Evolutionary conservation across 371 early-diverging fungal genomes (phyloP).

Genomic region (Sporodiniella umbellata): DNA sequence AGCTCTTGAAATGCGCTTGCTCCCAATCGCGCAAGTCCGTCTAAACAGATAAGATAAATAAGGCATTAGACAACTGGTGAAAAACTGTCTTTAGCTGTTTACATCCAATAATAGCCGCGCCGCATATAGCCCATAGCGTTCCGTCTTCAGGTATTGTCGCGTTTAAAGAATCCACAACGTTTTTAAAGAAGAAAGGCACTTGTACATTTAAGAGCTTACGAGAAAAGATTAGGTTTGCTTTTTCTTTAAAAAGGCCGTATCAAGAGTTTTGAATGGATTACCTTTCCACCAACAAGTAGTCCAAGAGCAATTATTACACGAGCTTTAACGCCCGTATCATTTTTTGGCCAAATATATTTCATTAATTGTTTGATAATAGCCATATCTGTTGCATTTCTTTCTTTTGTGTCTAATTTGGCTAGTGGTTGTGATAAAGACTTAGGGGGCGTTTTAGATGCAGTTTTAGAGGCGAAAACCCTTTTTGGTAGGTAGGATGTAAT

Average conservation of each 20-base stretch:
- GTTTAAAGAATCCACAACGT: conserved; percentile 76
- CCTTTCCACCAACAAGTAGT: conserved; percentile 77
- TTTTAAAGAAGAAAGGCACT: conserved; percentile 93
- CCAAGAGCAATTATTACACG: conserved; percentile 84
- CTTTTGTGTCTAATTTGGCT: conserved; percentile 2
- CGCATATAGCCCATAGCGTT: conserved; percentile 73
- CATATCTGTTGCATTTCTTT: conserved; percentile 55
- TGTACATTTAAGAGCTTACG: conserved; percentile 89
- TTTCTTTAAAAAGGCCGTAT: too few species aligned
- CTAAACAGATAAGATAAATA: conserved; percentile 20
- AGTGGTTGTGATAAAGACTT: not conserved
- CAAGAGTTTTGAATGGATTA: too few species aligned
- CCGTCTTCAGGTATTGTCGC: conserved; percentile 52
- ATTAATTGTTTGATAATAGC: conserved; percentile 77
- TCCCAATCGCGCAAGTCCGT: conserved; percentile 89
- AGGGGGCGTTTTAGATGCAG: not conserved
- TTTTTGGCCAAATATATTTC: conserved; percentile 90
- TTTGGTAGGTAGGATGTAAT: conserved; percentile 6
- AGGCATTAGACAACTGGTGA: not conserved
- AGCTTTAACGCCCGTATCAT: conserved; percentile 70
- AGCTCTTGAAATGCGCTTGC: conserved; percentile 84
- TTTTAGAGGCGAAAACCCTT: conserved; percentile 7
- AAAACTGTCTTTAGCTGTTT: conserved; percentile 20
- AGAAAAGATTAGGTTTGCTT: too few species aligned
- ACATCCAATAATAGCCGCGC: conserved; percentile 87